Evolutionary conservation across 2,329 filamentous ascomycete genomes (phyloP), one percentile per base, ranked within the genome.

Genomic region (Hansfordia pulvinata): DNA sequence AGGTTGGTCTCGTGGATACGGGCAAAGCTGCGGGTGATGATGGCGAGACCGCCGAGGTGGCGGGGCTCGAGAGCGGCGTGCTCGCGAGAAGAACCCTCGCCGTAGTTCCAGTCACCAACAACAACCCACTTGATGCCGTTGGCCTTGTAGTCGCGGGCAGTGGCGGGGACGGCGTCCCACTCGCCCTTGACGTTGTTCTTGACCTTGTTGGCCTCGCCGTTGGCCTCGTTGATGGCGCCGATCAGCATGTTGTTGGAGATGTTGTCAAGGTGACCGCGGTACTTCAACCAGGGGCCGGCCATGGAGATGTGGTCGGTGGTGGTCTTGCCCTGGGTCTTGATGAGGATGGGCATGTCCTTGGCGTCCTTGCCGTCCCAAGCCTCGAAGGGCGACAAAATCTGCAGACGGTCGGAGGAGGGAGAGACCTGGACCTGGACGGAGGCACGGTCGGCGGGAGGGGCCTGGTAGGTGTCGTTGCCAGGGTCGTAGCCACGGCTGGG

Each of bases 1-100:
- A 98, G 64, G 75, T 98, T 98, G 68, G 90, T 98, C 72, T 98
- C 90, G 72, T 98, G 90, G 52, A 98, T 98, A 80, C 90, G 90
- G 49, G 90, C 90, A 54, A 98, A 98, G 39, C 74, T 83, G 52
- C 84, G 79, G 51, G 80, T 86, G 54, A 98, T 92, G 66, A 98
- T 93, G 49, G 88, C 90, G 48, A 94, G 73, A 58, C 88, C 90
- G 50, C 90, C 90, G 39, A 98, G 77, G 66, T 96, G 88, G 54
- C 90, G 78, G 52, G 90, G 90, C 69, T 98, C 88, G 35, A 98
- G 76, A 58, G 90, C 90, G 44, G 90, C 90, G 56, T 98, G 90
- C 69, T 98, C 90, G 71, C 90, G 85, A 37, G 90, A 96, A 53
- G 75, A 83, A 44, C 90, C 90, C 65, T 98, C 90, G 41, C 90